Conservation (phyloP, 1,284 basidiomycete species). For the Earliella scabrosa region DNA sequence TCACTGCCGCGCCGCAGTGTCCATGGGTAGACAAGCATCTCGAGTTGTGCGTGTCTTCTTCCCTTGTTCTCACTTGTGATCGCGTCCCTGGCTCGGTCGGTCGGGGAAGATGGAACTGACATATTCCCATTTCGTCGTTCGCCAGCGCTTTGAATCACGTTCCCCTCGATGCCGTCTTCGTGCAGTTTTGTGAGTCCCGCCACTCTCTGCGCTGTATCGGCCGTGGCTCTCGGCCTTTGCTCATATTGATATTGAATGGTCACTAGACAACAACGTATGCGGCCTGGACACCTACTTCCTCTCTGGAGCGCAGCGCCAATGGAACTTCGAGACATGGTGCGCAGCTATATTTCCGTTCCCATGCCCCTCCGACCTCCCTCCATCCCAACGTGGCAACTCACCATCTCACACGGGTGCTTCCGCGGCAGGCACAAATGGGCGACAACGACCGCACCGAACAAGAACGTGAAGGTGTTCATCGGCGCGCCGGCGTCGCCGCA, state of each 20-base stretch:
- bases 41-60: conserved; percentile 34
- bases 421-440: conserved; percentile 64
- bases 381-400: background rate
- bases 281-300: conserved; percentile 45
- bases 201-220: background rate
- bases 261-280: conserved; percentile 61
- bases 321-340: conserved; percentile 55
- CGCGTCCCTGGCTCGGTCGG: too few species aligned
- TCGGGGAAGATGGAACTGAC: too few species aligned
- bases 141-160: conserved; percentile 55
- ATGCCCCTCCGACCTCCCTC: background rate
- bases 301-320: conserved; percentile 31
- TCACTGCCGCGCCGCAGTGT: background rate
- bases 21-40: conserved; percentile 44
- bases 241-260: too few species aligned
- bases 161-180: conserved; percentile 65
- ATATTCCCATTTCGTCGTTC: too few species aligned
- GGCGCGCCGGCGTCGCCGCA: conserved; percentile 38
- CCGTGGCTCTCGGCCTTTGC: too few species aligned
- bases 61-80: too few species aligned
- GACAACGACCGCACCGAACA: conserved; percentile 44
- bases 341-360: background rate
- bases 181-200: conserved; percentile 53
- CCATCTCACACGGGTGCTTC: too few species aligned
- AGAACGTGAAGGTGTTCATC: conserved; percentile 63